phyloP scores from a whole-genome alignment of 2,329 filamentous ascomycete genomes.

The Fusarium brevicatenulatum region DNA sequence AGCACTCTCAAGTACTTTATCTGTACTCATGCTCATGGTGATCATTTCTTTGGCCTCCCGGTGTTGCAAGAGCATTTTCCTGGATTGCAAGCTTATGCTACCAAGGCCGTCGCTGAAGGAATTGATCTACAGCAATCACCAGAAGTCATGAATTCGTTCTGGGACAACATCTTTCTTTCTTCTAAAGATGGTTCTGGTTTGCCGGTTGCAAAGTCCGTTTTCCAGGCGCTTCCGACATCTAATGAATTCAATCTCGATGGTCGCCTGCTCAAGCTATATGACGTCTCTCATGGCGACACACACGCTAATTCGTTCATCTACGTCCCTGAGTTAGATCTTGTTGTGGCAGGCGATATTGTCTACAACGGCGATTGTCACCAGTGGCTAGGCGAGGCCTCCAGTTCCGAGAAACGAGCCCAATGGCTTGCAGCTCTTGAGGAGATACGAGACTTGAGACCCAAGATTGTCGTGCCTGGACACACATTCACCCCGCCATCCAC shows the following conservation, averaged over 20 bases:
- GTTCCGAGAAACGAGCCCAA: rapidly evolving
- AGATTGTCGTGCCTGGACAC: background rate
- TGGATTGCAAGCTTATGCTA: background rate
- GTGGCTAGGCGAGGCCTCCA: background rate
- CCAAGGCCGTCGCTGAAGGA: background rate
- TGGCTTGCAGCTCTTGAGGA: background rate
- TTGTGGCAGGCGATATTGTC: background rate
- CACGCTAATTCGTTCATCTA: background rate
- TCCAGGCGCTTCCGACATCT: background rate
- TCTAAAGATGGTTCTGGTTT: background rate
- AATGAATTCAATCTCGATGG: background rate
- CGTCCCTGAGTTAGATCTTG: background rate
- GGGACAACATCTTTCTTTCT: background rate
- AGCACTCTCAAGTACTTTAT: background rate
- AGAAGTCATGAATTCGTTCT: background rate
- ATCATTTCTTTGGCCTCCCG: background rate
- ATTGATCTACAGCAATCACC: background rate
- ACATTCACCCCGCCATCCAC: background rate
- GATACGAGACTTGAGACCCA: background rate
- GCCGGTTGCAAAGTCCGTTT: background rate
- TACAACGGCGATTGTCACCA: background rate
- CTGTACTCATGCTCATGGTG: background rate
- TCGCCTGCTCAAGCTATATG: background rate
- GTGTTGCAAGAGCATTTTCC: background rate
- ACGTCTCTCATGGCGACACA: background rate